These are phyloP conservation scores for Citrus glauca DNA, from an alignment of 345 rosid species.

Conservation along the genomic window DNA sequence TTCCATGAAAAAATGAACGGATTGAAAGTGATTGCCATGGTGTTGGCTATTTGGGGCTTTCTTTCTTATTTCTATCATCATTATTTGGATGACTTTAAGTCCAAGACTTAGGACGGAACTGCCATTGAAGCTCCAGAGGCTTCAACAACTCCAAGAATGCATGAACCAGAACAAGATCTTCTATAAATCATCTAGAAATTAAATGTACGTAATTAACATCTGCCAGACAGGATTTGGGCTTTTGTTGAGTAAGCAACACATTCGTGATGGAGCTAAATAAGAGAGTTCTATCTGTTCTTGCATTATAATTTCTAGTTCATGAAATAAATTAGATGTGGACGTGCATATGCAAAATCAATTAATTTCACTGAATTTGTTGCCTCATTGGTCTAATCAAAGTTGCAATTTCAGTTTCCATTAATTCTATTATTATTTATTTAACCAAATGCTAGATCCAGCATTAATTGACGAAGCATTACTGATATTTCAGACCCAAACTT, in stretches of 20 bases:
- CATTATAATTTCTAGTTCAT: no score
- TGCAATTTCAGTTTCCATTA: no score
- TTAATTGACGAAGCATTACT: no score
- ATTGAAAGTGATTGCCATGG: constrained; percentile 33
- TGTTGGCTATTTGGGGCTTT: constrained; percentile 40
- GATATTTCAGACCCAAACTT: no score
- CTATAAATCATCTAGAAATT: background rate
- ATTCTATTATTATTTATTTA: no score
- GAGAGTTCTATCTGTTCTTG: background rate
- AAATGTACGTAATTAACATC: no score
- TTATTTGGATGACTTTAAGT: constrained; percentile 19
- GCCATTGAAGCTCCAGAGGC: background rate
- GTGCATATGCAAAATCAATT: no score
- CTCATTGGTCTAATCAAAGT: no score
- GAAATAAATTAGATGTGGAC: no score
- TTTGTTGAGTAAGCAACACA: background rate
- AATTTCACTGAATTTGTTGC: no score
- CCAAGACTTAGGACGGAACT: background rate
- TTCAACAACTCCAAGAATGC: background rate
- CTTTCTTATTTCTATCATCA: constrained; percentile 38
- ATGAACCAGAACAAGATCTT: background rate
- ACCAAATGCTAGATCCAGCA: no score
- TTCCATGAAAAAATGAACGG: constrained; percentile 40
- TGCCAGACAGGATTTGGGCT: background rate
- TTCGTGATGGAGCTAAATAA: background rate